Evolutionary conservation across 805 yeast genomes (phyloP).

Genomic region (Clavispora fructus): DNA sequence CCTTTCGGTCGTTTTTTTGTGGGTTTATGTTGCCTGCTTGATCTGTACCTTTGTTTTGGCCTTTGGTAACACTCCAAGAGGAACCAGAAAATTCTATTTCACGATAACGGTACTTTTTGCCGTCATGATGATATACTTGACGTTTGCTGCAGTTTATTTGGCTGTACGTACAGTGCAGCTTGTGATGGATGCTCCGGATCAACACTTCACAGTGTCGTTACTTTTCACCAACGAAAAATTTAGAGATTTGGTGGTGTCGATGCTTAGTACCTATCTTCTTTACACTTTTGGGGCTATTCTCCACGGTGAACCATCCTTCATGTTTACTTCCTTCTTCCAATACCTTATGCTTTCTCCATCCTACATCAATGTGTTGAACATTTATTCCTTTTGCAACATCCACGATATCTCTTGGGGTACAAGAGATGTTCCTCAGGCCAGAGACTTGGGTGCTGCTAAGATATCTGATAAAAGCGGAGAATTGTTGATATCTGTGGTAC

Average conservation of each 20-base stretch:
- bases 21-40: conserved; percentile 79
- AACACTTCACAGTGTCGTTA: conserved; percentile 36
- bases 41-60: conserved; percentile 84
- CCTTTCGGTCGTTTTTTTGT: conserved; percentile 70
- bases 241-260: conserved; percentile 82
- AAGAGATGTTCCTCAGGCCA: conserved; percentile 66
- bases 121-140: conserved; percentile 79
- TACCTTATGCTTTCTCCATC: conserved; percentile 82
- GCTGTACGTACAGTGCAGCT: conserved; percentile 66
- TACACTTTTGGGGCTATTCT: conserved; percentile 74
- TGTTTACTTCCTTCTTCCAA: conserved; percentile 83
- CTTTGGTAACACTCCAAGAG: conserved; percentile 91
- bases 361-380: conserved; percentile 84
- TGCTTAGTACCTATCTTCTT: conserved; percentile 75
- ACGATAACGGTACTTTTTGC: conserved; percentile 79
- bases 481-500: conserved; percentile 40
- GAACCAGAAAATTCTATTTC: conserved; percentile 74
- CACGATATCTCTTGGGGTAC: conserved; percentile 99
- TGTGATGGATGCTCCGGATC: conserved; percentile 40
- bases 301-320: conserved; percentile 88
- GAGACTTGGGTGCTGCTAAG: conserved; percentile 81
- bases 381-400: conserved; percentile 92
- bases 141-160: conserved; percentile 80
- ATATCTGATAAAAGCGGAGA: conserved; percentile 38
- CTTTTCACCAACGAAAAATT: conserved; percentile 66